phyloP scores from a whole-genome alignment of 1,284 basidiomycete genomes.

The Wolfiporia cocos region DNA sequence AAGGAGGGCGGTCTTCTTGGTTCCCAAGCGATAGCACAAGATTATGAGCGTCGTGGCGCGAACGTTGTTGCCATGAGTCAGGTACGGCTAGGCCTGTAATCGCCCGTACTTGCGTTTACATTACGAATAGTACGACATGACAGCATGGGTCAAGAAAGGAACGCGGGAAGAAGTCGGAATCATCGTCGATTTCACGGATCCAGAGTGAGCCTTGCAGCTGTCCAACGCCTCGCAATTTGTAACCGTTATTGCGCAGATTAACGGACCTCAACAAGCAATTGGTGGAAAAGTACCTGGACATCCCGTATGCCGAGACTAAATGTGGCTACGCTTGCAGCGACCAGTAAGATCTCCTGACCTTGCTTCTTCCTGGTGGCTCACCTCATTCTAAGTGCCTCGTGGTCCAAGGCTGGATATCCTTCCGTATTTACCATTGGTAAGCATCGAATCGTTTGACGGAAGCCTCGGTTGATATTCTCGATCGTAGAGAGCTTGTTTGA shows the following conservation, averaged over 20 bases:
- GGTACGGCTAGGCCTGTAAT: conserved; percentile 33
- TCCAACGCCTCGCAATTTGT: conserved; percentile 4
- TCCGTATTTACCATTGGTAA: conserved; percentile 80
- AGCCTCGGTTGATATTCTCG: conserved; percentile 8
- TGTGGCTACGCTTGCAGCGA: conserved; percentile 97
- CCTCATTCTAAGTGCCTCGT: conserved; percentile 58
- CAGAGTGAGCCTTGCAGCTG: conserved; percentile 31
- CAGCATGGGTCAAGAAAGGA: conserved; percentile 92
- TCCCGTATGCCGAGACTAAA: conserved; percentile 75
- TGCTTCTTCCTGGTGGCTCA: conserved; percentile 15
- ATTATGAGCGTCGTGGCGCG: conserved; percentile 59
- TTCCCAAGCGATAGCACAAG: conserved; percentile 83
- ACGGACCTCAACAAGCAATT: conserved; percentile 78
- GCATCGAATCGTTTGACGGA: conserved; percentile 7
- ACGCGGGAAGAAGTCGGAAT: conserved; percentile 86
- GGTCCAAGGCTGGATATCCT: conserved; percentile 82
- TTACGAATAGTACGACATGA: conserved; percentile 78
- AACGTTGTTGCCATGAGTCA: conserved; percentile 88
- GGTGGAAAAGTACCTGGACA: conserved; percentile 73
- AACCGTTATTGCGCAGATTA: conserved; percentile 38
- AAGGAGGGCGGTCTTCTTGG: conserved; percentile 94
- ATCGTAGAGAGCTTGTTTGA: conserved; percentile 61
- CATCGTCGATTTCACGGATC: conserved; percentile 84
- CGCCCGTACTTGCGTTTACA: conserved; percentile 13
- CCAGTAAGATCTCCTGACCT: conserved; percentile 44